phyloP scores from a whole-genome alignment of 805 yeast species.

The Yarrowia bubula region DNA sequence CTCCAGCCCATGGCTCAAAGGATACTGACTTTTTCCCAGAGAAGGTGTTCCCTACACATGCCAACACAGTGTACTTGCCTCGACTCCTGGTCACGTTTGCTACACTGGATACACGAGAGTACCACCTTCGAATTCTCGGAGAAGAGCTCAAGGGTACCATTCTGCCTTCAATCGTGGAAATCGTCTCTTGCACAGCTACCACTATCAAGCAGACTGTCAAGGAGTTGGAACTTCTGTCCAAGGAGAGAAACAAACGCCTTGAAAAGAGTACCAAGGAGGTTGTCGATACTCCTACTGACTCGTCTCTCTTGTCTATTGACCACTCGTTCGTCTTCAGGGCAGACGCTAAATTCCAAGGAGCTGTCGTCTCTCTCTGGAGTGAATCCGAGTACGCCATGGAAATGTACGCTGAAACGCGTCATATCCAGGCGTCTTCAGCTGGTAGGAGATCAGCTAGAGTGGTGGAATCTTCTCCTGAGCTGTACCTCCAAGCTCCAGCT shows the following conservation, averaged over 20 bases:
- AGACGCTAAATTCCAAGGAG: conserved; percentile 33
- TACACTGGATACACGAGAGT: conserved; percentile 6
- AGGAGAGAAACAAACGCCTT: conserved; percentile 1
- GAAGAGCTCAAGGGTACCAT: conserved; percentile 35
- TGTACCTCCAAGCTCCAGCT: conserved; percentile 73
- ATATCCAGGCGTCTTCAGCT: neutral
- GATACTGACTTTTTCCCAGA: conserved; percentile 13
- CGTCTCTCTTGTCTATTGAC: neutral
- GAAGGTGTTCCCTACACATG: conserved; percentile 16
- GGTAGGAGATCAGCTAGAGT: conserved; percentile 1
- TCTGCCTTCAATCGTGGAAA: conserved; percentile 34
- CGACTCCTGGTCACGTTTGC: conserved; percentile 19
- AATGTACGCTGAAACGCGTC: conserved; percentile 4
- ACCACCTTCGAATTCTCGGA: conserved; percentile 30
- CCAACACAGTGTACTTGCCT: conserved; percentile 17
- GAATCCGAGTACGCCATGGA: conserved; percentile 29
- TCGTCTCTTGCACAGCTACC: conserved; percentile 1
- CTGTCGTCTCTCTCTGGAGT: conserved; percentile 35
- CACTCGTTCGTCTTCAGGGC: conserved; percentile 18
- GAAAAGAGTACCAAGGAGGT: neutral
- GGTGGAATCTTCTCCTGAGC: conserved; percentile 32
- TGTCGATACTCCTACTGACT: neutral
- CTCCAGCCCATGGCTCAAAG: conserved; percentile 49
- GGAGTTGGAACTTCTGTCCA: conserved; percentile 11
- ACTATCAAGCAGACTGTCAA: conserved; percentile 21